Conservation (phyloP, 2,329 filamentous ascomycete genomes). For the Ceratocystis eucalypticola region DNA sequence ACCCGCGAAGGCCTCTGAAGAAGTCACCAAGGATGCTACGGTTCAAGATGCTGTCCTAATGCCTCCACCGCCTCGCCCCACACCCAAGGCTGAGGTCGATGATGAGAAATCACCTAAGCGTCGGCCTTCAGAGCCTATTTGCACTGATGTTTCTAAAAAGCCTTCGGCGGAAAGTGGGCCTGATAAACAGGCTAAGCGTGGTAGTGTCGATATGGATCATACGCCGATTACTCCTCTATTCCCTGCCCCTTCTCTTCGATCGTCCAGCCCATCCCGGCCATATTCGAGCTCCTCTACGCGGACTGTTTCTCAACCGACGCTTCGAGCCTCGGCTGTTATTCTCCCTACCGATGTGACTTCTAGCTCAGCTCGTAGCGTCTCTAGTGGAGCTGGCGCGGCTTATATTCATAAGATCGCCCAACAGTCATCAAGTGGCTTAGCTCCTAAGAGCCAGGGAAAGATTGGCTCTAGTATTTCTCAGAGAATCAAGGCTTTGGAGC, state of each 20-base stretch:
- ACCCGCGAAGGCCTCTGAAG: neutral
- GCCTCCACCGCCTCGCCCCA: constrained; percentile 4
- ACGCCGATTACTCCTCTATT: constrained; percentile 63
- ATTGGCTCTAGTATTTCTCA: constrained; percentile 85
- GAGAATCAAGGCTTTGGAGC: constrained; percentile 81
- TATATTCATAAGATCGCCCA: constrained; percentile 42
- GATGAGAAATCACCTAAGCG: constrained; percentile 5
- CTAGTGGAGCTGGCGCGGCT: constrained; percentile 37
- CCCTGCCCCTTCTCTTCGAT: constrained; percentile 24
- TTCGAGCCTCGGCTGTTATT: constrained; percentile 29
- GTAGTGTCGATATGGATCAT: constrained; percentile 52
- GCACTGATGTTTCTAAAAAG: constrained; percentile 37
- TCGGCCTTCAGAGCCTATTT: constrained; percentile 12
- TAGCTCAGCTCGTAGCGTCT: constrained; percentile 39
- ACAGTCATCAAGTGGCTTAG: constrained; percentile 37
- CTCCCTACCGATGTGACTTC: constrained; percentile 34
- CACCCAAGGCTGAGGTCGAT: constrained; percentile 19
- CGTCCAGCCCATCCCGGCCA: constrained; percentile 21
- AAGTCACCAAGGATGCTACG: constrained; percentile 32
- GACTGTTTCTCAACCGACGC: constrained; percentile 36
- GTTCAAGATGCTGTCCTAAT: neutral
- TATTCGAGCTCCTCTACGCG: constrained; percentile 28
- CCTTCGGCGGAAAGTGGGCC: constrained; percentile 37
- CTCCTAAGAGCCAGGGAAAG: constrained; percentile 57
- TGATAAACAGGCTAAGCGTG: constrained; percentile 68